Evolutionary conservation across 257 asterid species (phyloP), one percentile per base, ranked within the genome.

Genomic region (Handroanthus guayacan): DNA sequence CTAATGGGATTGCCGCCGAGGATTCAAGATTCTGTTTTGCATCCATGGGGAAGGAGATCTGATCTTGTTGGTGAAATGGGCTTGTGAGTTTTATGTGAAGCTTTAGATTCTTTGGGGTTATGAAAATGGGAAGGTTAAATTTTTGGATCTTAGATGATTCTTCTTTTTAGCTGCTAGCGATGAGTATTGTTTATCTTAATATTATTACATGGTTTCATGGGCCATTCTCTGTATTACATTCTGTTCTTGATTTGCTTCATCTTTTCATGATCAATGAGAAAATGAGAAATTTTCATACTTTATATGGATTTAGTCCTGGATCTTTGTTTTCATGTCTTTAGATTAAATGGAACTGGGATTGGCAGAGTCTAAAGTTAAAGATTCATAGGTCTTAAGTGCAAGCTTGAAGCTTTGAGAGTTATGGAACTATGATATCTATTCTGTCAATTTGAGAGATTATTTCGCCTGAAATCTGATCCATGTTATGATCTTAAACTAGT

Each of bases 31-130:
- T 80, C 86, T 6, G 72, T 72, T 54, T 37, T 84, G 66, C 87
- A 77, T 74, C 65, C 91, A 9, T 85, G 82, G 86, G 84, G 81
- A 36, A 78, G 71, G 38, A 86, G 91, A 91, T 89, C 92, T 78
- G 84, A 71, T 41, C 74, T 62, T 79, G 81, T 66, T 67, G 78
- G 78, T 69, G 73, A 73, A 79, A 62, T 82, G 68, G 87, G 86
- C 43, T 63, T 67, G 80, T 79, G 81, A 84, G 69, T 60, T 71
- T 71, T 54, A 51, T 68, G 62, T 67, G 50, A 60, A 56, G n/a
- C 38, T 39, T 11, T 37, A 17, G 34, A 31, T 74, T 63, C 7
- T 5, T 17, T 73, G n/a, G 61, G 9, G 18, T 47, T 10, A 9
- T 25, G 13, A 36, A 37, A 20, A 48, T 17, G 72, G 67, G 76